phyloP scores from a whole-genome alignment of 148 eudicot species.

The Silene conica region DNA sequence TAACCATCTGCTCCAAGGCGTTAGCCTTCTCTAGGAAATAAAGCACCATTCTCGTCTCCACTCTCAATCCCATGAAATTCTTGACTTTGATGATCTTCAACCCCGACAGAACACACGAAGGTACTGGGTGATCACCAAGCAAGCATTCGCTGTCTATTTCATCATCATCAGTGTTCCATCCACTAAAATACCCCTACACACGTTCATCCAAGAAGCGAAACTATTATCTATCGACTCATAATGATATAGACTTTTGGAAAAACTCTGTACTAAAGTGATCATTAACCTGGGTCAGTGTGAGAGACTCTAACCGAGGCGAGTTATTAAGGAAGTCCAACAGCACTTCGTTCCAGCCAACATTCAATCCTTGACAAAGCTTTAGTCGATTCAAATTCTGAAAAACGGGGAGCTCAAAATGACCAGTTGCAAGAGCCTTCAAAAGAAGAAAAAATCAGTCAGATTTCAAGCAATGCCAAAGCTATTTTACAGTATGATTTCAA shows the following conservation, averaged over 20 bases:
- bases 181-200: background rate
- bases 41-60: background rate
- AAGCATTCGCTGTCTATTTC: background rate
- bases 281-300: slow-evolving; percentile 17
- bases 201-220: background rate
- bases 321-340: slow-evolving; percentile 7
- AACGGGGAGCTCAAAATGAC: slow-evolving; percentile 11
- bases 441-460: background rate
- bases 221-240: too few species aligned
- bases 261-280: too few species aligned
- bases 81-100: slow-evolving; percentile 15
- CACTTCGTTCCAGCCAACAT: slow-evolving; percentile 15
- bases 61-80: slow-evolving; percentile 3
- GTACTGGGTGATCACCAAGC: slow-evolving; percentile 3
- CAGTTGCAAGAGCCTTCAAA: slow-evolving; percentile 22
- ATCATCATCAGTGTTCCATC: background rate
- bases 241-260: too few species aligned
- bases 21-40: slow-evolving; percentile 14
- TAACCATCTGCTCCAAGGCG: slow-evolving; percentile 9
- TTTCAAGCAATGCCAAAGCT: background rate
- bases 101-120: background rate
- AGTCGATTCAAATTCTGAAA: slow-evolving; percentile 19
- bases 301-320: slow-evolving; percentile 14
- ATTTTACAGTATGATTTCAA: background rate
- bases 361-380: slow-evolving; percentile 11